Conservation (phyloP, 1,284 basidiomycete species). For the Rhodofomes roseus region DNA sequence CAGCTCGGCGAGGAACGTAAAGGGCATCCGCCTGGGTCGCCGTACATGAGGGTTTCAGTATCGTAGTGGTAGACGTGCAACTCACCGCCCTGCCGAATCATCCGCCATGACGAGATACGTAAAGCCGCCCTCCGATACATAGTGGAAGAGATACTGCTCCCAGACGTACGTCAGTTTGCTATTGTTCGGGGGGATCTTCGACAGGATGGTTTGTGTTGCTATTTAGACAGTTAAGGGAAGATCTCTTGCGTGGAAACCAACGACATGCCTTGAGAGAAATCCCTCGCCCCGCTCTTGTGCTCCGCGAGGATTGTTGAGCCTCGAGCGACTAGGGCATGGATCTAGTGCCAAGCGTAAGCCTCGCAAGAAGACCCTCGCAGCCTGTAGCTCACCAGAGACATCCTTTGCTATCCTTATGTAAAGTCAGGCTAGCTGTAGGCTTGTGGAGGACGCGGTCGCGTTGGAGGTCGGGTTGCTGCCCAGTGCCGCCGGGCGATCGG, state of each 20-base stretch:
- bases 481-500: too few species aligned
- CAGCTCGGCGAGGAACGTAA: conserved; percentile 87
- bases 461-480: too few species aligned
- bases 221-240: neutral
- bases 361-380: too few species aligned
- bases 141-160: conserved; percentile 97
- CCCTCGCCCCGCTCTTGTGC: conserved; percentile 71
- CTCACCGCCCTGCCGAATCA: conserved; percentile 81
- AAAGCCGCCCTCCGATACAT: conserved; percentile 83
- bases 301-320: conserved; percentile 81
- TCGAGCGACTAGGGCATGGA: conserved; percentile 86
- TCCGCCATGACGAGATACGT: conserved; percentile 94
- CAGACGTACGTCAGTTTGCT: conserved; percentile 95
- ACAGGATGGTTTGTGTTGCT: conserved; percentile 90
- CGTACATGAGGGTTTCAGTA: neutral
- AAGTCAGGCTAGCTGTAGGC: too few species aligned
- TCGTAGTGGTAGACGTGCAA: neutral
- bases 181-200: conserved; percentile 92
- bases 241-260: neutral
- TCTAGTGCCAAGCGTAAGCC: conserved; percentile 37
- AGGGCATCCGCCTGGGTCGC: conserved; percentile 76
- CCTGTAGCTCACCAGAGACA: neutral
- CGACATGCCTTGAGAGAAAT: conserved; percentile 79
- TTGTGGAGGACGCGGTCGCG: too few species aligned
- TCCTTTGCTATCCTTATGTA: too few species aligned